These are phyloP conservation scores for Solanum dulcamara DNA, from an alignment of 257 asterid genomes.

Conservation along the genomic window DNA sequence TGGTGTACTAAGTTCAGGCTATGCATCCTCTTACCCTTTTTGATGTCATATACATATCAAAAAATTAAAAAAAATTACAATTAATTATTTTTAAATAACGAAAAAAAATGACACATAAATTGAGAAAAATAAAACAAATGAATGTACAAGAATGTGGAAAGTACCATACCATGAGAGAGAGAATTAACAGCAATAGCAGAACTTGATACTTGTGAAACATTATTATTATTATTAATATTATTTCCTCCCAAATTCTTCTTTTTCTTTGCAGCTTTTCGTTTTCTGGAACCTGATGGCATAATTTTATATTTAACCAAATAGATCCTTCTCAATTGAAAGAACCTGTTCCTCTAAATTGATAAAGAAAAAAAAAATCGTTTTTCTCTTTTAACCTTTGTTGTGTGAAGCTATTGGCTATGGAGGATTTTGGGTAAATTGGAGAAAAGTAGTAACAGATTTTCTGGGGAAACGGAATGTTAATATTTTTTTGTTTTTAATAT, in stretches of 20 bases:
- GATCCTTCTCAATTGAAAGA: background rate
- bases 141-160: background rate
- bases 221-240: background rate
- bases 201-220: background rate
- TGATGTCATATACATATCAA: background rate
- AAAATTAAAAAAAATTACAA: no score
- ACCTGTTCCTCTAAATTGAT: no score
- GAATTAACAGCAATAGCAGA: background rate
- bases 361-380: background rate
- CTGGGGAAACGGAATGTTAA: background rate
- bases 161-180: background rate
- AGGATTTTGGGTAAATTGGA: background rate
- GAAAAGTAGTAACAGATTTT: background rate
- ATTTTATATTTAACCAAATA: background rate
- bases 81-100: no score
- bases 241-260: constrained; percentile 14
- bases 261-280: constrained; percentile 59
- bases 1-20: background rate
- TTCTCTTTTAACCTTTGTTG: background rate
- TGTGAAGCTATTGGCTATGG: background rate
- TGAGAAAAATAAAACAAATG: background rate
- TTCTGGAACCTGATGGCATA: constrained; percentile 75
- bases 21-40: no score
- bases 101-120: background rate
- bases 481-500: background rate